Conservation (phyloP, 208 protist species). For the Leishmania gerbilli region DNA sequence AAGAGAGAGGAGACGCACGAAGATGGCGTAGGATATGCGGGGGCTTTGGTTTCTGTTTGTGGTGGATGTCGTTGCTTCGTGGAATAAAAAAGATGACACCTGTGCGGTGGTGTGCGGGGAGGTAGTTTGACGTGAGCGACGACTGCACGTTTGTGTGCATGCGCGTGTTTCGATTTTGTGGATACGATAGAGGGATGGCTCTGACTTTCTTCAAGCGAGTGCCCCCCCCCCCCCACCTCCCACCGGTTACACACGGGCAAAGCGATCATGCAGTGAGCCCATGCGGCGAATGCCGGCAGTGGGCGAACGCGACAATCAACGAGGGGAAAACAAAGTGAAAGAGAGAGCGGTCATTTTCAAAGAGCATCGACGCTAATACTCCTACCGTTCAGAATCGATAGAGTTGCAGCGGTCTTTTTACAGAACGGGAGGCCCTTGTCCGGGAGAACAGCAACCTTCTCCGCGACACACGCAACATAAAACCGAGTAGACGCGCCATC, state of each 20-base stretch:
- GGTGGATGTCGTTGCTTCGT: no score
- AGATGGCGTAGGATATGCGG: not conserved
- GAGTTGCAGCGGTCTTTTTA: not conserved
- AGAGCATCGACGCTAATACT: no score
- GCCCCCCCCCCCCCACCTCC: not conserved
- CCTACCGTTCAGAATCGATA: not conserved
- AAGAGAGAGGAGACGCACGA: not conserved
- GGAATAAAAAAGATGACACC: not conserved
- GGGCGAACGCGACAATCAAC: not conserved
- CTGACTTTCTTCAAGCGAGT: not conserved
- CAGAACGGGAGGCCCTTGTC: not conserved
- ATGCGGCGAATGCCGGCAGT: not conserved
- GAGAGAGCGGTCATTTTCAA: not conserved
- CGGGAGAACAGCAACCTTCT: not conserved
- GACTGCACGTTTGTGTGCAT: no score
- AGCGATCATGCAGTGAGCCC: not conserved
- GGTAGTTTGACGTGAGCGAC: no score
- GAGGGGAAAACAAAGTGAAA: not conserved
- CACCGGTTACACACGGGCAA: not conserved
- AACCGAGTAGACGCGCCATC: not conserved
- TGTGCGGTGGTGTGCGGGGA: not conserved
- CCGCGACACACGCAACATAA: not conserved
- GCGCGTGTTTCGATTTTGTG: not conserved
- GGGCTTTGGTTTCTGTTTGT: not conserved
- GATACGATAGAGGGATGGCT: not conserved